Evolutionary conservation across 192 early-diverging fungal genomes (phyloP), one percentile per base, ranked within the genome.

Genomic region (Gigaspora rosea): DNA sequence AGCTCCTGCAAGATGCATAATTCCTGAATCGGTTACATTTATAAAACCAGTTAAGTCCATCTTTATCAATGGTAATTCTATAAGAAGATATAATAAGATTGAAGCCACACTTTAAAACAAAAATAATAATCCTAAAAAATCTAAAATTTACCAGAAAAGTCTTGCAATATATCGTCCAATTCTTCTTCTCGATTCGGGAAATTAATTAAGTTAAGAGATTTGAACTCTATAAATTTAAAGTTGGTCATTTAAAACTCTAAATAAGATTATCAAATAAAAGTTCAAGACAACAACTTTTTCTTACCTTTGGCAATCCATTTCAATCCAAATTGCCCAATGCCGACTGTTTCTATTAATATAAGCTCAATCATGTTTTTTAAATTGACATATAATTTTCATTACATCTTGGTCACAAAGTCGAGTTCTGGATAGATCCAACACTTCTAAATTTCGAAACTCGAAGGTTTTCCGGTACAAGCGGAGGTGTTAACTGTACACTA

Each of bases 291-390:
- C 4, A 10, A n/a, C n/a, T 0, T 15, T 33, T 33, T 20, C 22
- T 7, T 63, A 63, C 61, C 61, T 63, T 63, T 63, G 27, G 61
- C 32, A 10, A 63, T 63, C 61, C 61, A 63, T 63, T 63, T 63
- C 61, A 63, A 63, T 15, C 61, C 61, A 15, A 63, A 63, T 35
- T 63, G 61, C 0, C 61, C 61, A 63, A 63, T 7, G 15, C 61
- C 61, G 0, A 33, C 27, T 7, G 61, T 63, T 63, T 35, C 27
- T 16, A 33, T 63, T 20, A 63, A 35, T 11, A 33, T 63, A 13
- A 63, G 33, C 27, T 33, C 61, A 16, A 63, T 0, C 11, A 63
- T 22, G 15, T 63, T 63, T 15, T n/a, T 63, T 63, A 63, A 35
- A 63, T 63, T 33, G 27, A 63, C 61, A 63, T 33, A 63, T 33